Evolutionary conservation across 257 asterid genomes (phyloP).

Genomic region (Lavandula angustifolia): DNA sequence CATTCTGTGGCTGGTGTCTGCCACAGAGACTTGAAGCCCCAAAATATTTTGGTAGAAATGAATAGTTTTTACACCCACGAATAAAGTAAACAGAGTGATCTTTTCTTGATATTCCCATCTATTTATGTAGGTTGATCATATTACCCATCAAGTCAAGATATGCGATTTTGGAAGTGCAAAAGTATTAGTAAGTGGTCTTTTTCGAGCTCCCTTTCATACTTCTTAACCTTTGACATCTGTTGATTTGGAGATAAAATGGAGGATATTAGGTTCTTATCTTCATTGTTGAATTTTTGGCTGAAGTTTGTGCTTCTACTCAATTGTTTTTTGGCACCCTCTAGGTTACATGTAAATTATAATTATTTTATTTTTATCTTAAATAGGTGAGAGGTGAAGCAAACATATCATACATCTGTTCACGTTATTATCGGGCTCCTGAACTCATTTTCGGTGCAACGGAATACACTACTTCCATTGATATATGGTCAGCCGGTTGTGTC

Average conservation of each 20-base stretch:
- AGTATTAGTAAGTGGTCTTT: constrained; percentile 66
- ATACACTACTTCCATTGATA: constrained; percentile 85
- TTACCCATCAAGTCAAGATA: constrained; percentile 82
- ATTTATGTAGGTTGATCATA: constrained; percentile 70
- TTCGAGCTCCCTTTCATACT: constrained; percentile 2
- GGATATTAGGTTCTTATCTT: constrained; percentile 1
- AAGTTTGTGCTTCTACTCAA: constrained; percentile 13
- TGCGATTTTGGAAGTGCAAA: constrained; percentile 99
- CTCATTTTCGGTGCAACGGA: constrained; percentile 98
- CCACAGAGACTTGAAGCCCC: constrained; percentile 96
- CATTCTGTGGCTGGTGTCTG: constrained; percentile 91
- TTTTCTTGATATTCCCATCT: constrained; percentile 26
- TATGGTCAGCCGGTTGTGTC: constrained; percentile 98
- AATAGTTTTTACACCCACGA: background rate
- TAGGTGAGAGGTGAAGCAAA: constrained; percentile 91
- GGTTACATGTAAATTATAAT: background rate
- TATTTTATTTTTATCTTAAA: constrained; percentile 4
- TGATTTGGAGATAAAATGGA: constrained; percentile 7
- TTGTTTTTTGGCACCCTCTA: background rate
- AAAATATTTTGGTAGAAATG: constrained; percentile 74
- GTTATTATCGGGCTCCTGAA: constrained; percentile 98
- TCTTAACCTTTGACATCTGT: constrained; percentile 9
- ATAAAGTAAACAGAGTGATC: background rate
- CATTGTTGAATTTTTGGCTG: background rate
- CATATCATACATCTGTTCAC: constrained; percentile 94